phyloP scores from a whole-genome alignment of 1,284 basidiomycete species.

The Ustilago esculenta region DNA sequence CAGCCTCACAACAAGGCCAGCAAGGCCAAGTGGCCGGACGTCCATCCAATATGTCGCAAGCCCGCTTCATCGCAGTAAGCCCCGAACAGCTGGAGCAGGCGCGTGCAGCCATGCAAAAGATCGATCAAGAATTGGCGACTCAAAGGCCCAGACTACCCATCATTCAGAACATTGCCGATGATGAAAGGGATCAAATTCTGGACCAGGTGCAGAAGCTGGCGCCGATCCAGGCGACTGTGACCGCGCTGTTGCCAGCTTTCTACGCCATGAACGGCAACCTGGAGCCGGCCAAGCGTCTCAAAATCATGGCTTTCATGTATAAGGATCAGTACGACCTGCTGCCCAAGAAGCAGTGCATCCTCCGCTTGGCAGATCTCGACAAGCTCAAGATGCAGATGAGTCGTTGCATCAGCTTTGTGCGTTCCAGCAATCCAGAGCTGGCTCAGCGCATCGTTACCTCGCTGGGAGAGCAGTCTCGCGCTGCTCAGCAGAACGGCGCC shows the following conservation, averaged over 20 bases:
- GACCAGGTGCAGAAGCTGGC: conserved; percentile 58
- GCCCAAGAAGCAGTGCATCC: conserved; percentile 56
- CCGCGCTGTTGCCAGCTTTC: conserved; percentile 61
- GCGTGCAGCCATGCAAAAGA: conserved; percentile 46
- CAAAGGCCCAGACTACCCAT: conserved; percentile 54
- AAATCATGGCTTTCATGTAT: conserved; percentile 66
- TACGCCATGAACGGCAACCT: conserved; percentile 62
- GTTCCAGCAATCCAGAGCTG: conserved; percentile 58
- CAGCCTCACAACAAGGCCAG: conserved; percentile 19
- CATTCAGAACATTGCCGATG: conserved; percentile 57
- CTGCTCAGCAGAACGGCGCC: conserved; percentile 33
- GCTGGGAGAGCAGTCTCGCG: conserved; percentile 33
- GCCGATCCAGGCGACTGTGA: conserved; percentile 56
- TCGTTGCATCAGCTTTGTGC: conserved; percentile 64
- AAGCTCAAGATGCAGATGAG: conserved; percentile 66
- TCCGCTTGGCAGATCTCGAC: conserved; percentile 58
- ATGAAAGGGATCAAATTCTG: conserved; percentile 55
- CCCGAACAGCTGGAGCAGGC: conserved; percentile 60
- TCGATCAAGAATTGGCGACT: conserved; percentile 50
- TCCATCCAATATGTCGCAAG: conserved; percentile 44
- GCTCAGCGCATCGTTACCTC: conserved; percentile 52
- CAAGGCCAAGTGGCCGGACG: conserved; percentile 33
- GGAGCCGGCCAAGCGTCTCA: conserved; percentile 62
- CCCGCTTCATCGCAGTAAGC: conserved; percentile 49
- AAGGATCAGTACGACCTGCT: conserved; percentile 61